Conservation (phyloP, 192 early-diverging fungal species). For the Coemansia guatemalensis region DNA sequence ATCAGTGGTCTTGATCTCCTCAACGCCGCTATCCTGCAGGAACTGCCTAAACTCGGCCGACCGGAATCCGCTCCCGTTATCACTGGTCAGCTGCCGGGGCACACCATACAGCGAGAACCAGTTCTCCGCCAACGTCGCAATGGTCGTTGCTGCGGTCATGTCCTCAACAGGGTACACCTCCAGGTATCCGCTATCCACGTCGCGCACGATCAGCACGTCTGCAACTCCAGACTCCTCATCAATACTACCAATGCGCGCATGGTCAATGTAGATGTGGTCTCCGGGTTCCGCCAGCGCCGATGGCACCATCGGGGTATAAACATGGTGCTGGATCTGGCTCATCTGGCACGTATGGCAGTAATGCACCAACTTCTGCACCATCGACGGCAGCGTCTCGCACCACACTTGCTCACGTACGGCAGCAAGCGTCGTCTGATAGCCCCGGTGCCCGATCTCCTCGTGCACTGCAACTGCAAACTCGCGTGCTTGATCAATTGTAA, state of each 20-base stretch:
- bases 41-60: background rate
- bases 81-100: background rate
- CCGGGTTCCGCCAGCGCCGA: background rate
- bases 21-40: background rate
- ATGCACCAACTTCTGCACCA: constrained; percentile 3
- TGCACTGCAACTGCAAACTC: background rate
- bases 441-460: background rate
- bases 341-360: constrained; percentile 6
- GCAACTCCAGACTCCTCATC: background rate
- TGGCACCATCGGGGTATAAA: background rate
- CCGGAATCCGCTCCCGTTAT: background rate
- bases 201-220: background rate
- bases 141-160: background rate
- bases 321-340: background rate
- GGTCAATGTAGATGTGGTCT: constrained; percentile 7
- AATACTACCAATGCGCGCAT: background rate
- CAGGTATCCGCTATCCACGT: background rate
- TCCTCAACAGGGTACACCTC: background rate
- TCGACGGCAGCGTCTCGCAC: too few relatives aligned
- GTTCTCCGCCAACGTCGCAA: background rate
- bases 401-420: background rate
- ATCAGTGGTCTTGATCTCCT: background rate
- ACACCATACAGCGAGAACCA: constrained; percentile 1
- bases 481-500: background rate
- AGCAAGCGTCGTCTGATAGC: background rate